These are phyloP conservation scores for Talaromyces funiculosus DNA, from an alignment of 2,329 filamentous ascomycete species.

Conservation along the genomic window DNA sequence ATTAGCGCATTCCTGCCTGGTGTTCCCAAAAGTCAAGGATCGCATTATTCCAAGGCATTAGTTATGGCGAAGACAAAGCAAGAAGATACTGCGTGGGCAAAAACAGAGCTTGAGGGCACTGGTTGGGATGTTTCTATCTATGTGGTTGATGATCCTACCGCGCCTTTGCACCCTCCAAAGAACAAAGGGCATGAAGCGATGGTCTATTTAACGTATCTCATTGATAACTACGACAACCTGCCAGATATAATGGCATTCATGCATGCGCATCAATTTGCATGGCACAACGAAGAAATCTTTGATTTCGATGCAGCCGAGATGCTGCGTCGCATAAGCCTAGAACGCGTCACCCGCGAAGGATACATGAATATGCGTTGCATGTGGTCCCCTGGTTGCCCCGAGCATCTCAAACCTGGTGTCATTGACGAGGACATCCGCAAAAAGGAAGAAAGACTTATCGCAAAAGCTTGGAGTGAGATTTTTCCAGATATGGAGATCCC, in stretches of 20 bases:
- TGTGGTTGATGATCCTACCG: constrained; percentile 47
- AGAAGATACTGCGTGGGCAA: constrained; percentile 36
- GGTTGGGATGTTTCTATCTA: constrained; percentile 45
- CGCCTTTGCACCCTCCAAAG: constrained; percentile 47
- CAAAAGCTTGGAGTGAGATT: constrained; percentile 43
- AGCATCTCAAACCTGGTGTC: constrained; percentile 50
- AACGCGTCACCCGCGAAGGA: constrained; percentile 48
- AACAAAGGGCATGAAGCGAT: constrained; percentile 61
- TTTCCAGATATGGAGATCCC: constrained; percentile 43
- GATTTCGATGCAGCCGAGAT: constrained; percentile 47
- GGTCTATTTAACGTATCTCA: constrained; percentile 58
- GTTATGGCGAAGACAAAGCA: constrained; percentile 30
- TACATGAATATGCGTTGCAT: constrained; percentile 58
- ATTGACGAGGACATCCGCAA: constrained; percentile 37
- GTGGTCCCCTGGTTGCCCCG: constrained; percentile 54
- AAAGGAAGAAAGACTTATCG: constrained; percentile 44
- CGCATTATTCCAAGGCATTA: constrained; percentile 49
- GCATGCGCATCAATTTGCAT: constrained; percentile 52
- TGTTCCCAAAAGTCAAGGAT: constrained; percentile 39
- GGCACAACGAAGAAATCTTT: constrained; percentile 56
- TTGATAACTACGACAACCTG: constrained; percentile 56
- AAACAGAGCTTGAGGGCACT: constrained; percentile 47
- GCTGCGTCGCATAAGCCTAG: constrained; percentile 47
- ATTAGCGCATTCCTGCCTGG: constrained; percentile 28
- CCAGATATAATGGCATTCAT: constrained; percentile 57